A percentile compares a stretch with the other conserved stretches of the same genome.
phyloP scores from a whole-genome alignment of 176 grass and related monocot species.

The Panicum miliaceum region DNA sequence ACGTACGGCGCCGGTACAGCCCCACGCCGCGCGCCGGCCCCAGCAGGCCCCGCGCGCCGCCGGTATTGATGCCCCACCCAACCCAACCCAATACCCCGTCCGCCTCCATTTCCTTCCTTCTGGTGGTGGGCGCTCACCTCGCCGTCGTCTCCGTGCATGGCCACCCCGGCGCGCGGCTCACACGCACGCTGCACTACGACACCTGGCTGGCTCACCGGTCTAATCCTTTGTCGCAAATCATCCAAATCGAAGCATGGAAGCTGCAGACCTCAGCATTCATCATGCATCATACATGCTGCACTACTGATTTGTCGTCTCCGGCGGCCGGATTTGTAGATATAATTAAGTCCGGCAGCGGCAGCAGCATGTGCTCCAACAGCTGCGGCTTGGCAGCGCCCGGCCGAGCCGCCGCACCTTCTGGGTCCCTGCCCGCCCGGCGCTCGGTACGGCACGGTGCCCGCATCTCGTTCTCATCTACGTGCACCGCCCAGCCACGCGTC shows the following conservation, averaged over 20 bases:
- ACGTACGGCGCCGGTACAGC: not conserved
- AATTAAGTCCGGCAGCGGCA: not conserved
- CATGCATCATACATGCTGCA: no score
- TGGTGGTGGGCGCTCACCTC: not conserved
- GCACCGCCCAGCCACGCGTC: no score
- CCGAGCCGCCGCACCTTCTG: not conserved
- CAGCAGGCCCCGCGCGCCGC: no score
- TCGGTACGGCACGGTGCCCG: not conserved
- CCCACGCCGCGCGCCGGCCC: not conserved
- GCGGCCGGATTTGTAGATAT: no score
- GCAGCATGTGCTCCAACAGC: constrained; percentile 18
- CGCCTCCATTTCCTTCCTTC: not conserved
- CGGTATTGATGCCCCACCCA: not conserved
- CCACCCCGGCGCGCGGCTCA: not conserved
- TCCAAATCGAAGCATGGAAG: no score
- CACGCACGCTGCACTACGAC: not conserved
- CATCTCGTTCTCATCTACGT: no score
- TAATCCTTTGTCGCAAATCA: no score
- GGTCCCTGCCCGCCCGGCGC: not conserved
- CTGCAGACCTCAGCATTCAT: no score
- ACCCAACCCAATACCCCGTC: not conserved
- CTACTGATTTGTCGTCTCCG: not conserved
- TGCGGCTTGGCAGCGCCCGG: not conserved
- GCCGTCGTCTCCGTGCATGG: not conserved
- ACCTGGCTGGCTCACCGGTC: no score